Base-by-base conservation (phyloP, 345 rosid species). In the Kandelia obovata region DNA sequence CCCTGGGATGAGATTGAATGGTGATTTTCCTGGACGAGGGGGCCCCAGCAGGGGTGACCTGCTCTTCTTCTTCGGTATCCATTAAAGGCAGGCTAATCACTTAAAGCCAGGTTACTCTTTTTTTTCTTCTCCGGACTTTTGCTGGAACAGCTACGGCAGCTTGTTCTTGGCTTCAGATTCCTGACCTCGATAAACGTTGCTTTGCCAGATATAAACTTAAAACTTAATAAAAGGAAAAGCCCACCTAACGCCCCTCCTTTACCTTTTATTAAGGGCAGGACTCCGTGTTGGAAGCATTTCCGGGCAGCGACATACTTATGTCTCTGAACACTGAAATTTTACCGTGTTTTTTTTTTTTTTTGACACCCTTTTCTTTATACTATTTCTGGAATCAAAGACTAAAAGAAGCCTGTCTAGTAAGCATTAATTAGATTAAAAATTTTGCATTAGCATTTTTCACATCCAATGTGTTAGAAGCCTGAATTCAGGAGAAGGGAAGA, bases 1-100 rank as follows among this genome's bases (percentile, higher is more conserved):
- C 76, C 76, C 65, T 77, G 53, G 76, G 73, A 64, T 67, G 68
- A 7, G 76, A 47, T 59, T 63, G 63, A 59, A 63, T 32, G 47
- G 70, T 25, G 56, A 64, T 59, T 72, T 60, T 62, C 52, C 53
- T 31, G 55, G 72, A 53, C 20, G 23, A 57, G 28, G 69, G 68
- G 23, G 56, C 20, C 39, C 60, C 51, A 65, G 71, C 52, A 23
- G 79, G 32, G 8, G 66, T 13, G 57, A 52, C 49, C 55, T 69
- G 70, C 15, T 64, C 78, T 58, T 69, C 39, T 49, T 64, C 39
- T 34, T 32, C 9, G 66, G 58, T n/a, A 70, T 70, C 64, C 71
- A 71, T 62, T n/a, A 16, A 1, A 30, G 64, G 61, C 37, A 11
- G 16, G 47, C 47, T 39, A 39, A 39, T 9, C 47, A 39, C 47